Evolutionary conservation across 352 stramenopile genomes (phyloP), one percentile per base, ranked within the genome.

Genomic region (Globisporangium canariense): DNA sequence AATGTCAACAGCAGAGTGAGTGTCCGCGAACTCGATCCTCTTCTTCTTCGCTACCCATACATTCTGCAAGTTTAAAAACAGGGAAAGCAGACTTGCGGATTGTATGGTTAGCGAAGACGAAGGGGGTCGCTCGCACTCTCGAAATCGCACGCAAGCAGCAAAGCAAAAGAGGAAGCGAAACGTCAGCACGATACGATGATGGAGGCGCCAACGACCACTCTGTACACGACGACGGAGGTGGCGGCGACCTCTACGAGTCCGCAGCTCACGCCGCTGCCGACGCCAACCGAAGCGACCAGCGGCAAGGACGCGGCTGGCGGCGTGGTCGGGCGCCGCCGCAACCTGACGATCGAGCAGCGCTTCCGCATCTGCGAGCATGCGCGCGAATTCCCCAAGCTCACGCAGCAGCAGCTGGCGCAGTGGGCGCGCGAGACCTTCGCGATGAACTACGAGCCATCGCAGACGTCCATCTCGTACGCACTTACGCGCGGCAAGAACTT

Each of bases 331-430:
- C 63, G 63, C 11, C 56, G 51, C 51, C 38, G 13, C 28, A 94
- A 94, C 74, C 78, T 94, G 41, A 94, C 85, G 64, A 81, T 91
- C 67, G 81, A 90, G 64, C 85, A 94, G 72, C 91, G 91, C 73
- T 83, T 81, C 0, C 67, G 86, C 43, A 92, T 94, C 68, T 94
- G 85, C 60, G 68, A 90, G 45, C 81, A 91, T 60, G 74, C 77
- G 60, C 79, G 81, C 66, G 79, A 81, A 66, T 79, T 88, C 66
- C 85, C 85, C 51, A 92, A 84, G 67, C 73, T 70, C 5, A 89
- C 85, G 62, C 85, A 94, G 72, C 75, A 79, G 66, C 78, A 91
- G 65, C 69, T 94, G 53, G 83, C 79, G 58, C 75, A 86, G 40
- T 94, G 85, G 85, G 85, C 85, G 16, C 87, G 86, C 63, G 77